Evolutionary conservation across 1,284 basidiomycete genomes (phyloP), one percentile per base, ranked within the genome.

Genomic region (Rhizoctonia solani): DNA sequence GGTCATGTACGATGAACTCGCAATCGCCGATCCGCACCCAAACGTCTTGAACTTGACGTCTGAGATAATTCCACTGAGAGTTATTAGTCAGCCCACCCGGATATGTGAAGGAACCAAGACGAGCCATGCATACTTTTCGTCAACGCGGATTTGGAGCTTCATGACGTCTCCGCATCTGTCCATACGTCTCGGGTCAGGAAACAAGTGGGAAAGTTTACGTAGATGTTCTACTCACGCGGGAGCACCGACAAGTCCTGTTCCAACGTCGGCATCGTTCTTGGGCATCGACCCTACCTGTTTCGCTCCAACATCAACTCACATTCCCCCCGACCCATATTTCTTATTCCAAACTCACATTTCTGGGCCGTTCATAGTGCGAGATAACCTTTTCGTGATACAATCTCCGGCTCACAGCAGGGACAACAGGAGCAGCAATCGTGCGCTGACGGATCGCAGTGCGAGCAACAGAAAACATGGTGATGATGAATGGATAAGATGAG

Each of bases 21-120:
- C 97, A 71, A 99, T 99, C 72, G 96, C 97, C 70, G 93, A 96
- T 67, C 97, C 93, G 77, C 93, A 96, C 14, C 95, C 95, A 77
- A 97, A 98, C 0, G 95, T 97, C 82, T 97, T 98, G 85, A 98
- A 99, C 80, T 96, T 97, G 78, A 98, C 97, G 76, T 99, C 96
- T 66, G 90, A 92, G 76, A 99, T 99, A 79, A 98, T 86, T 46
- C 94, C 90, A 54, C 69, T 69, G 30, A 8, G 19, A 50, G 44
- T 23, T 6, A 21, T 16, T 14, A 29, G 44, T 50, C 47, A 44
- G 53, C 30, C 37, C 23, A 42, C 25, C 34, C 16, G 53, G 32
- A 50, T 63, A 11, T 23, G 37, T 32, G 55, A 37, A 29, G 37
- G 8, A n/a, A 56, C 77, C 81, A 69, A 23, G 30, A 41, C 27